Evolutionary conservation across 2,329 filamentous ascomycete genomes (phyloP), one percentile per base, ranked within the genome.

Genomic region (Sporothrix luriei): DNA sequence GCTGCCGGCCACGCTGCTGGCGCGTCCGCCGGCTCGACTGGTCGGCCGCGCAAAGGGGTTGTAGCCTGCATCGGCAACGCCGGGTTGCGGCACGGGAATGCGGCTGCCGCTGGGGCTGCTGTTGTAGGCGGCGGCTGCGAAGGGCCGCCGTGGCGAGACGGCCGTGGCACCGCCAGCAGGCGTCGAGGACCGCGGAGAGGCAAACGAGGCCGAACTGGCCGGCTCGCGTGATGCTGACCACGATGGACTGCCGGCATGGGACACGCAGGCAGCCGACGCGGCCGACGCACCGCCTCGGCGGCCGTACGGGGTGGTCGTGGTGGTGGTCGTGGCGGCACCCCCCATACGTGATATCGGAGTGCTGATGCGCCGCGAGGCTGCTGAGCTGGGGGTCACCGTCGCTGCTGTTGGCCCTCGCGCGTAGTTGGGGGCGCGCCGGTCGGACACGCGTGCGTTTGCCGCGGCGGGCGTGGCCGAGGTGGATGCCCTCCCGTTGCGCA

Each of bases 201-300:
- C 85, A 71, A 84, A 84, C 1, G 82, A 82, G 3, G 86, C 85
- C 70, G 84, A 84, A 64, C 85, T 88, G 2, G 87, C 86, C 2
- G 84, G 80, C 43, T 84, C 81, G 21, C 77, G 77, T 2, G 78
- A 71, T 1, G 78, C 71, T 1, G 76, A 77, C 40, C 84, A 75
- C 4, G 76, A 75, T 0, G 84, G 80, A 16, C 83, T 83, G 21
- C 85, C 81, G 21, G 80, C 78, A 52, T 82, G 78, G 11, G 84
- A 85, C 24, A 86, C 79, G 4, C 80, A 79, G 74, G 73, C 68
- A 2, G 77, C 72, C 1, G 75, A 38, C 29, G 64, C 51, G 1
- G 14, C 65, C 2, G 65, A 46, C 24, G 49, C 65, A 38, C 57
- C 33, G 4, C 46, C n/a, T n/a, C n/a, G 62, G 4, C 46, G 62